Percentiles rank a stretch among this genome's conserved stretches.
Evolutionary conservation across 2,329 filamentous ascomycete species (phyloP).

Genomic region (Berkeleyomyces rouxiae): DNA sequence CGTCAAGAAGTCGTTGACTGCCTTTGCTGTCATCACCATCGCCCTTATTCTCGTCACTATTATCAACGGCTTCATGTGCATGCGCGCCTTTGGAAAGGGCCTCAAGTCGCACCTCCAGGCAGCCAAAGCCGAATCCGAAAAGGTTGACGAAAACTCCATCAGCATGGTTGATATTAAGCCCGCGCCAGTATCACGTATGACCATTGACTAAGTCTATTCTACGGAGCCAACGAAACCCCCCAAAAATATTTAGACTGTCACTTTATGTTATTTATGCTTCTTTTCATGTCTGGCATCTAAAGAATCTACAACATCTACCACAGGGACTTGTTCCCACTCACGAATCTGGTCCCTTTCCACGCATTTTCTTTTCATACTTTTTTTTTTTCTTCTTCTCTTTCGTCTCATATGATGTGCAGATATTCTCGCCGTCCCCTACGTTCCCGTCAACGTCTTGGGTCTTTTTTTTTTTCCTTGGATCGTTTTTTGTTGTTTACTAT

Average conservation of each 20-base stretch:
- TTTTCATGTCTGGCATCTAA: conserved; percentile 10
- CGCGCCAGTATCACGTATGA: conserved; percentile 39
- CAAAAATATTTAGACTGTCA: background rate
- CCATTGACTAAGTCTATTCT: conserved; percentile 33
- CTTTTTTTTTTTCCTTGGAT: background rate
- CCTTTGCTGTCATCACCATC: conserved; percentile 87
- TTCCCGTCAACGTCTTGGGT: background rate
- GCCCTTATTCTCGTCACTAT: conserved; percentile 80
- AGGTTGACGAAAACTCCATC: conserved; percentile 39
- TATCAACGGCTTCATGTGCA: conserved; percentile 69
- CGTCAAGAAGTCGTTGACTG: conserved; percentile 71
- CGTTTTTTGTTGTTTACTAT: conserved; percentile 2
- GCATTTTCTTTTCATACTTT: background rate
- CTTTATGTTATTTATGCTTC: background rate
- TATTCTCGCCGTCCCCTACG: background rate
- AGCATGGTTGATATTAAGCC: conserved; percentile 40
- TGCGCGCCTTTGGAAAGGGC: conserved; percentile 76
- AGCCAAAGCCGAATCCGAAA: conserved; percentile 32
- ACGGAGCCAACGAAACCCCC: background rate
- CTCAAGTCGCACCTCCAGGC: conserved; percentile 70
- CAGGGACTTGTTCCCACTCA: background rate
- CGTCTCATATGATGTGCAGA: background rate
- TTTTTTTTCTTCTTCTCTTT: background rate
- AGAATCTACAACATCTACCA: background rate
- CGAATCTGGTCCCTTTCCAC: background rate